Conservation (phyloP, 257 asterid species). For the Solanum paucissectum region DNA sequence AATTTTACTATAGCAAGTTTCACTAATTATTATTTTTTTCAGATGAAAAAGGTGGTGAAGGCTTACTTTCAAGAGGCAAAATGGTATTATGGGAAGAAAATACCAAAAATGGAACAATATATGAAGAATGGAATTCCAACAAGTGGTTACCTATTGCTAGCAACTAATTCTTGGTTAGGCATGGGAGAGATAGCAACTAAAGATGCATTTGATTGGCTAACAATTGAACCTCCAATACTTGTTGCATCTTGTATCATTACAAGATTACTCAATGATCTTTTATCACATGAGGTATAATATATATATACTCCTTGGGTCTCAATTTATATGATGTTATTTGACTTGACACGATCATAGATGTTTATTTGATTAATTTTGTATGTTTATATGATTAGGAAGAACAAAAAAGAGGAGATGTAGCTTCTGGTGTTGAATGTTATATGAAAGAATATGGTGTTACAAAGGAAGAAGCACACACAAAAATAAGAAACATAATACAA, state of each 20-base stretch:
- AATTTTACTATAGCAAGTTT: background rate
- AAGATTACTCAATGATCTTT: constrained; percentile 18
- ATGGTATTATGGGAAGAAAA: background rate
- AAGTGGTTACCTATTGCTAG: background rate
- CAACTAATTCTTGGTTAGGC: constrained; percentile 1
- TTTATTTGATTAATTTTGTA: too few relatives aligned
- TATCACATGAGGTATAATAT: too few relatives aligned
- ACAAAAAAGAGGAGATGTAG: background rate
- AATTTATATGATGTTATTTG: too few relatives aligned
- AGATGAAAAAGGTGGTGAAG: constrained; percentile 14
- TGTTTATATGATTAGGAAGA: background rate
- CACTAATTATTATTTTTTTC: background rate
- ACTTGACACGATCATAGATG: too few relatives aligned
- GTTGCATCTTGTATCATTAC: constrained; percentile 9
- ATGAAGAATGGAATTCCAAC: constrained; percentile 11
- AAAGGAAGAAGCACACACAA: background rate
- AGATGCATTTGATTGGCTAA: constrained; percentile 18
- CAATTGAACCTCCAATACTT: constrained; percentile 7
- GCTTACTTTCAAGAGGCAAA: constrained; percentile 17
- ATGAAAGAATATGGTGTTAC: background rate
- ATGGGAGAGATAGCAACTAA: background rate
- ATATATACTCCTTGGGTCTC: too few relatives aligned
- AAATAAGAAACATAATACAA: background rate
- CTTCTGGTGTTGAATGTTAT: background rate
- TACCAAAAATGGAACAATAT: background rate